These are phyloP conservation scores for Proliferodiscus dingleyae DNA, from an alignment of 2,329 filamentous ascomycete species.

Conservation along the genomic window DNA sequence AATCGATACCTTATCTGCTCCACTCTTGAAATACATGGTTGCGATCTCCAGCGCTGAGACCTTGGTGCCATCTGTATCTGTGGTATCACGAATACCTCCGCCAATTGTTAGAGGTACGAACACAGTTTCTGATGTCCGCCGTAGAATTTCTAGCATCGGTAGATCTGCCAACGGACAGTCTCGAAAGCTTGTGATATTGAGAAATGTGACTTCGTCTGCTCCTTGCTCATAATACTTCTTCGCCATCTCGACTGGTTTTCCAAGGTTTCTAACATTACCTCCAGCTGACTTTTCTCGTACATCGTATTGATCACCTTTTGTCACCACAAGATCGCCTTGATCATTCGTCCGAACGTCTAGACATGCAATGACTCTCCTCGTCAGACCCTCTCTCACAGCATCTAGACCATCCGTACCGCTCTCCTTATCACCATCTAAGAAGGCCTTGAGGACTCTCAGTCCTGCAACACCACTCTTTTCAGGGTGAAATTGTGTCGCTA, in stretches of 20 bases:
- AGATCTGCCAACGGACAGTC: slow-evolving; percentile 89
- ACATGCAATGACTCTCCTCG: slow-evolving; percentile 90
- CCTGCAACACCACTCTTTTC: slow-evolving; percentile 95
- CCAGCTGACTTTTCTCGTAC: slow-evolving; percentile 78
- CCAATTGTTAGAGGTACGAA: slow-evolving; percentile 96
- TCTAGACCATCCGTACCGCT: slow-evolving; percentile 23
- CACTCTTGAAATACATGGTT: slow-evolving; percentile 94
- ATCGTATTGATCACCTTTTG: slow-evolving; percentile 98
- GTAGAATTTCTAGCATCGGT: slow-evolving; percentile 92
- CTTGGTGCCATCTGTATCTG: slow-evolving; percentile 79
- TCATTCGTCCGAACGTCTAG: slow-evolving; percentile 95
- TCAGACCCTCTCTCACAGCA: slow-evolving; percentile 61
- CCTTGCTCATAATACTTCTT: slow-evolving; percentile 92
- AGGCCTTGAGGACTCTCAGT: slow-evolving; percentile 76
- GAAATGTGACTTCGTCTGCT: slow-evolving; percentile 92
- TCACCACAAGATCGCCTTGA: slow-evolving; percentile 89
- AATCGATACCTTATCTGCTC: slow-evolving; percentile 96
- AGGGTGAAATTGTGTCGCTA: slow-evolving; percentile 94
- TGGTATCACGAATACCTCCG: slow-evolving; percentile 88
- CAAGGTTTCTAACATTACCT: slow-evolving; percentile 78
- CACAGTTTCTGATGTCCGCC: slow-evolving; percentile 80
- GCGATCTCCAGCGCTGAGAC: slow-evolving; percentile 91
- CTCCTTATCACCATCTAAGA: slow-evolving; percentile 67
- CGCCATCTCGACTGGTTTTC: slow-evolving; percentile 95
- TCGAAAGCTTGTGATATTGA: slow-evolving; percentile 97